Percentiles rank a stretch among this genome's conserved stretches.
These are phyloP conservation scores for Trypanosoma cruzi DNA, from an alignment of 208 protist species.

Conservation along the genomic window DNA sequence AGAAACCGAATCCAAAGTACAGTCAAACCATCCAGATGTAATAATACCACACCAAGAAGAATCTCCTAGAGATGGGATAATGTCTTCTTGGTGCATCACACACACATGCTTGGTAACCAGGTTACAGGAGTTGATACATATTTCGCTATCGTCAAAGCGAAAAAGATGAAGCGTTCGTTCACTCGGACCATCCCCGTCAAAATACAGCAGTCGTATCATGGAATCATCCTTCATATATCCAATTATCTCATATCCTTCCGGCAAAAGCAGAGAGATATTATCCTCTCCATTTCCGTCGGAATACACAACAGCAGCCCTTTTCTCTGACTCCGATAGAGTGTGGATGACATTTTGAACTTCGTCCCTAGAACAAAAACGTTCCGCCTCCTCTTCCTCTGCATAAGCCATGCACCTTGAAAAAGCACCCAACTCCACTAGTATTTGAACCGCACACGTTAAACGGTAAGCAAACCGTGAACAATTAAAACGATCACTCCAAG, in stretches of 20 bases:
- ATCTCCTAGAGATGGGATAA: conserved; percentile 44
- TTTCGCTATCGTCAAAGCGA: conserved; percentile 32
- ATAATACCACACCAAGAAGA: conserved; percentile 48
- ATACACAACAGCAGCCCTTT: conserved; percentile 22
- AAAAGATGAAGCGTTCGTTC: conserved; percentile 77
- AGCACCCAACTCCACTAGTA: conserved; percentile 57
- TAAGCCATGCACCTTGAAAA: conserved; percentile 44
- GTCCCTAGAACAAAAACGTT: conserved; percentile 27
- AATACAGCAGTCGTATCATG: conserved; percentile 69
- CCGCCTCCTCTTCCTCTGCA: conserved; percentile 30
- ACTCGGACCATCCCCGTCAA: conserved; percentile 45
- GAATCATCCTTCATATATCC: conserved; percentile 35
- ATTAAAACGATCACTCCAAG: conserved; percentile 58
- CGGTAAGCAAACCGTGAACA: conserved; percentile 66
- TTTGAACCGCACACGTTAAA: conserved; percentile 52
- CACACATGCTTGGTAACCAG: conserved; percentile 57
- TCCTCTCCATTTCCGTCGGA: conserved; percentile 1
- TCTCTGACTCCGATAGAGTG: conserved; percentile 9
- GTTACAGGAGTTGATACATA: conserved; percentile 37
- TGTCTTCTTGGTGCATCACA: conserved; percentile 60
- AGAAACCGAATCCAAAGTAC: conserved; percentile 40
- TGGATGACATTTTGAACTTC: conserved; percentile 24
- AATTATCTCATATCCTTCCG: conserved; percentile 69
- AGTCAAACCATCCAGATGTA: conserved; percentile 81
- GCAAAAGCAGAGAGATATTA: conserved; percentile 39